Conservation (phyloP, 306 rosid genomes). For the Cucumis hystrix region DNA sequence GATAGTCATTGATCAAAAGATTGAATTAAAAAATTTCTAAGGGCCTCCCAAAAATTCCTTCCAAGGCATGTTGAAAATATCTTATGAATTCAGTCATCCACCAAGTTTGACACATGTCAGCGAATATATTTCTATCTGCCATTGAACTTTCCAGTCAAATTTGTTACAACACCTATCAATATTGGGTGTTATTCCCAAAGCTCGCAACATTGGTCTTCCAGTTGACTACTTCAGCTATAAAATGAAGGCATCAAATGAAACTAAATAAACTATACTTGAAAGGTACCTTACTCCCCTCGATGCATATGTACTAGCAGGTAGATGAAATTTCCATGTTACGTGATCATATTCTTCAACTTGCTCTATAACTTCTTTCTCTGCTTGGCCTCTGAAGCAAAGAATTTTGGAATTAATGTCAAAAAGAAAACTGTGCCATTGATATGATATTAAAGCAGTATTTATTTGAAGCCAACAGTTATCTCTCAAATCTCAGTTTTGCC, state of each 20-base stretch:
- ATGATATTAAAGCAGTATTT: background rate
- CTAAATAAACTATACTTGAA: background rate
- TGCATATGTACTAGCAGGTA: background rate
- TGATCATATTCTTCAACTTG: background rate
- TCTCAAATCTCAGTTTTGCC: background rate
- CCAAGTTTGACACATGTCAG: background rate
- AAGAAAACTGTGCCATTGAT: background rate
- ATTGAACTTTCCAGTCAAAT: background rate
- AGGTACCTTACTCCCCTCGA: background rate
- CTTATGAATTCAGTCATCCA: background rate
- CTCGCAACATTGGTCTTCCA: background rate
- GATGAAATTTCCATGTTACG: background rate
- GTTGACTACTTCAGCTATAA: background rate
- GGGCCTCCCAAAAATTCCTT: no score
- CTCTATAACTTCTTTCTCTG: background rate
- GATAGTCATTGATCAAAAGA: no score
- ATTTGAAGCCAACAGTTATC: background rate
- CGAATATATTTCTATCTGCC: background rate
- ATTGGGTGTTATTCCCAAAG: background rate
- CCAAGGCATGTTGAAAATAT: no score
- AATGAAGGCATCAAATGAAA: background rate
- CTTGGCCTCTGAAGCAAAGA: background rate
- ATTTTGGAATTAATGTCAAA: background rate
- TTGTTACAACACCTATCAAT: background rate
- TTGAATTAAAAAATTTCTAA: no score